Evolutionary conservation across 2,329 filamentous ascomycete genomes (phyloP).

Genomic region (Hirsutella minnesotensis): DNA sequence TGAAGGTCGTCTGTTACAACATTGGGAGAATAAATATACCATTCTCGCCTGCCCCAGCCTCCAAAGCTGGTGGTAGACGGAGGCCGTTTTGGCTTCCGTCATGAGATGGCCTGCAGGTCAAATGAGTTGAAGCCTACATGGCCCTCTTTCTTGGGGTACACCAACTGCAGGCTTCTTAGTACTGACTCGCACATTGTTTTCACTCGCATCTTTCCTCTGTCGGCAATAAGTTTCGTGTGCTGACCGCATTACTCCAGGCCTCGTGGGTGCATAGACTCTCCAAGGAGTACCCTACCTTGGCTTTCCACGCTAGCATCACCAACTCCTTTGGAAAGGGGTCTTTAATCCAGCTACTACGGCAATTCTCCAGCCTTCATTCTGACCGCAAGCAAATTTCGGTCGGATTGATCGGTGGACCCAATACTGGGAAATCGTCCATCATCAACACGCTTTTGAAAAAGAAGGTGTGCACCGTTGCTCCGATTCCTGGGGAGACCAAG

Average conservation of each 20-base stretch:
- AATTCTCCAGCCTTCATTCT: slow-evolving; percentile 83
- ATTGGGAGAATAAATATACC: slow-evolving; percentile 78
- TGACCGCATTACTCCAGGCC: slow-evolving; percentile 45
- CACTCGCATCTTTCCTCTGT: not conserved
- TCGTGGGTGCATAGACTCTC: slow-evolving; percentile 84
- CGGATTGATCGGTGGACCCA: slow-evolving; percentile 68
- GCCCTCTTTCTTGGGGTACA: slow-evolving; percentile 30
- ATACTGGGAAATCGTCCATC: slow-evolving; percentile 90
- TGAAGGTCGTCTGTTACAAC: slow-evolving; percentile 97
- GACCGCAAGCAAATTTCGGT: slow-evolving; percentile 92
- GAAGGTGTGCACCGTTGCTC: slow-evolving; percentile 85
- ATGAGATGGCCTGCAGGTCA: slow-evolving; percentile 69
- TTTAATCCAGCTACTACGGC: slow-evolving; percentile 78
- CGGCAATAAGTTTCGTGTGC: not conserved
- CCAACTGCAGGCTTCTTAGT: slow-evolving; percentile 92
- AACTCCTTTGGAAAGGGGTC: slow-evolving; percentile 96
- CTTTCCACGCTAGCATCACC: slow-evolving; percentile 88
- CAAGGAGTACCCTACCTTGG: slow-evolving; percentile 85
- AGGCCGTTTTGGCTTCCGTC: slow-evolving; percentile 83
- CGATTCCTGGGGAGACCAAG: slow-evolving; percentile 93
- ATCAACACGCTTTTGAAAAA: slow-evolving; percentile 95
- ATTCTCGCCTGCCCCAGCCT: slow-evolving; percentile 25
- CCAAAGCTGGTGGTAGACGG: slow-evolving; percentile 46
- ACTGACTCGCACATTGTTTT: slow-evolving; percentile 71
- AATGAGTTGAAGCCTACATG: slow-evolving; percentile 92